Percentiles rank a stretch among this genome's conserved stretches.
Conservation (phyloP, 331 rosid species). For the Cucumis variabilis region DNA sequence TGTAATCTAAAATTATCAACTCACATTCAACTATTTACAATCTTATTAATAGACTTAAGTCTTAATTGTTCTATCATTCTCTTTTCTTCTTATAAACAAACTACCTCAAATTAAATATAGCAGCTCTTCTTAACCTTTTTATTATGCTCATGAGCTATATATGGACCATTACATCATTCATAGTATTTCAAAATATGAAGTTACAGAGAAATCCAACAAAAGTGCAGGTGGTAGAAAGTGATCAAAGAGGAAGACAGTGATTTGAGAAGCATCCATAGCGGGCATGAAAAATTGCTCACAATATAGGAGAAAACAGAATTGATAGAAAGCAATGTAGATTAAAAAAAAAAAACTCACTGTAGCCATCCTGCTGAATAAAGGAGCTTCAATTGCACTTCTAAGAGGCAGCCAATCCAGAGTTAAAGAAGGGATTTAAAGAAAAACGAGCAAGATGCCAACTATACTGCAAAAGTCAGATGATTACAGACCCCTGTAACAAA, state of each 20-base stretch:
- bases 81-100: too few species aligned
- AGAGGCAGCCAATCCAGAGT: background rate
- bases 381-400: conserved; percentile 4
- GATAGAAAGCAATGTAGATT: background rate
- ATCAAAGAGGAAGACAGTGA: background rate
- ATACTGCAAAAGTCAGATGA: background rate
- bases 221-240: background rate
- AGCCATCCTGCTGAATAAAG: background rate
- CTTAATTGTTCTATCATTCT: too few species aligned
- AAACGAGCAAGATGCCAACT: conserved; percentile 1
- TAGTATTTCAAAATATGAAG: background rate
- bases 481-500: conserved; percentile 30
- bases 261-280: background rate
- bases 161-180: too few species aligned
- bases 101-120: too few species aligned
- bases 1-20: too few species aligned
- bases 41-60: too few species aligned
- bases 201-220: background rate
- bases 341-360: background rate
- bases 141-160: background rate
- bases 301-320: background rate
- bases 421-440: background rate
- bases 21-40: too few species aligned
- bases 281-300: background rate
- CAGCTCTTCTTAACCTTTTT: background rate